phyloP scores from a whole-genome alignment of 2,329 filamentous ascomycete species.

The Metarhizium robertsii region DNA sequence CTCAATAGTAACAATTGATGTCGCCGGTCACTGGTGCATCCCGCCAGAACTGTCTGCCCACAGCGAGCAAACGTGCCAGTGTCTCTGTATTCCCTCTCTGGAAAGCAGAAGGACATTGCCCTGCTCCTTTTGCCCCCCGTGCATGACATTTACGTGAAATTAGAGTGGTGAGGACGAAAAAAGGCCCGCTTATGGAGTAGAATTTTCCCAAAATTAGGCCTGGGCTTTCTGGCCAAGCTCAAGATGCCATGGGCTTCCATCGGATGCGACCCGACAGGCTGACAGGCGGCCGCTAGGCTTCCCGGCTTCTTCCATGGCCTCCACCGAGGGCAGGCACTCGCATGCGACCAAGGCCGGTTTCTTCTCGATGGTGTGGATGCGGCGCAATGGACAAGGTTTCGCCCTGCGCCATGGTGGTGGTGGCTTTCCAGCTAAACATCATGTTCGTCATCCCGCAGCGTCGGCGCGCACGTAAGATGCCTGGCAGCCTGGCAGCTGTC shows the following conservation, averaged over 20 bases:
- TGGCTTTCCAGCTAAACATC: not conserved
- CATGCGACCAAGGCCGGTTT: slow-evolving; percentile 16
- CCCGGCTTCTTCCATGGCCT: slow-evolving; percentile 21
- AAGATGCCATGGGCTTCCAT: not conserved
- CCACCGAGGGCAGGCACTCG: not conserved
- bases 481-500: not conserved
- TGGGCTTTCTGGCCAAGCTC: no score
- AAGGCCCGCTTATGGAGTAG: not conserved
- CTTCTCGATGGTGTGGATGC: slow-evolving; percentile 17
- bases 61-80: no score
- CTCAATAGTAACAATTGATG: no score
- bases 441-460: not conserved
- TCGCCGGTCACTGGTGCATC: no score
- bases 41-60: no score
- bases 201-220: not conserved
- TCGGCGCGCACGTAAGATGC: slow-evolving; percentile 7
- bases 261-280: slow-evolving; percentile 21
- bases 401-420: not conserved
- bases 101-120: not conserved
- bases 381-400: not conserved
- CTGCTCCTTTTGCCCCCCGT: not conserved
- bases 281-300: slow-evolving; percentile 11
- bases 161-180: not conserved
- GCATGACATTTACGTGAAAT: not conserved
- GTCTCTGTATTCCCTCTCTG: no score